These are phyloP conservation scores for Fusarium sp. DNA, from an alignment of 2,329 filamentous ascomycete genomes.

Conservation along the genomic window DNA sequence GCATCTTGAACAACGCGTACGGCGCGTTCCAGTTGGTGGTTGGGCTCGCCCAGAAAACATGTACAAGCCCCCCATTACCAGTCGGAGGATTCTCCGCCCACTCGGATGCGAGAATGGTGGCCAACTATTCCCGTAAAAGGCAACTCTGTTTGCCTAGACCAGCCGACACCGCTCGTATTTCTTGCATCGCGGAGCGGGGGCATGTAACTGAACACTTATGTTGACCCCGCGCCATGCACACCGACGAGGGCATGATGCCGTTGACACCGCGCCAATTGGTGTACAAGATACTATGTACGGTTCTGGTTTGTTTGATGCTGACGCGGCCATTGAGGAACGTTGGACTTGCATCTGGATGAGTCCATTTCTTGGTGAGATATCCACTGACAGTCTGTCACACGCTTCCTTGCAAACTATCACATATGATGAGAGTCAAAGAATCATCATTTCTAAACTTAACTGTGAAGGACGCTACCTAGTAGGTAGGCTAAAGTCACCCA, in stretches of 20 bases:
- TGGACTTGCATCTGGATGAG: constrained; percentile 9
- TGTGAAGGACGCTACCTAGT: neutral
- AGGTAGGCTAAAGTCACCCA: neutral
- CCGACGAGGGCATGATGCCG: constrained; percentile 40
- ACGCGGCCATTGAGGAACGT: constrained; percentile 28
- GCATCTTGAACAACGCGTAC: constrained; percentile 24
- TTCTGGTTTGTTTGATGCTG: constrained; percentile 23
- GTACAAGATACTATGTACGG: constrained; percentile 17
- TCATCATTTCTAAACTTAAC: constrained; percentile 3
- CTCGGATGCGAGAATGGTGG: constrained; percentile 35
- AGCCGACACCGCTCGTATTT: constrained; percentile 38
- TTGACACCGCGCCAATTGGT: constrained; percentile 27
- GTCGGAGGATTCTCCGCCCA: constrained; percentile 29
- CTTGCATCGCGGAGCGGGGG: constrained; percentile 28
- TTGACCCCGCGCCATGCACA: constrained; percentile 32
- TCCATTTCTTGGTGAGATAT: neutral
- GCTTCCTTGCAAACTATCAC: constrained; percentile 20
- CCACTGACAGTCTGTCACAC: neutral
- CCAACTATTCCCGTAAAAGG: constrained; percentile 35
- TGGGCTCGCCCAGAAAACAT: constrained; percentile 18
- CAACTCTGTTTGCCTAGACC: constrained; percentile 34
- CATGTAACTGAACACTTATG: constrained; percentile 28
- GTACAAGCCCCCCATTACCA: constrained; percentile 38
- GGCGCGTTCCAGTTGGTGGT: constrained; percentile 39
- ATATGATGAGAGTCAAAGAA: constrained; percentile 10